Percentiles rank a stretch among this genome's conserved stretches.
These are phyloP conservation scores for Penicillium brevicompactum DNA, from an alignment of 2,329 filamentous ascomycete species.

Conservation along the genomic window DNA sequence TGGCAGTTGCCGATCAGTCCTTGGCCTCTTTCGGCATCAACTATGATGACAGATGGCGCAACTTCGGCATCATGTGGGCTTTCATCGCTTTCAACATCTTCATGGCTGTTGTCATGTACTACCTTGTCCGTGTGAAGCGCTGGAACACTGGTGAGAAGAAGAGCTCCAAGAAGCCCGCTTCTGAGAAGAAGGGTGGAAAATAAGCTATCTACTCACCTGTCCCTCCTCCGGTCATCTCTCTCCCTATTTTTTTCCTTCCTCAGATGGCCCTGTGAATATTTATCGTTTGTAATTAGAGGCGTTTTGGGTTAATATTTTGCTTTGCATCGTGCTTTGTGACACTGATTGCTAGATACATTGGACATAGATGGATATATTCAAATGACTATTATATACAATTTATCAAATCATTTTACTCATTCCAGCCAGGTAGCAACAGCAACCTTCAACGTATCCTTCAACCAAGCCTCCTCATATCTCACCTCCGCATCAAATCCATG, in stretches of 20 bases:
- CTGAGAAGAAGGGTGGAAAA: slow-evolving; percentile 16
- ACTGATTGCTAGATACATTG: background rate
- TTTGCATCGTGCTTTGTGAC: background rate
- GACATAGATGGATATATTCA: background rate
- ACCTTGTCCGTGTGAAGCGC: slow-evolving; percentile 39
- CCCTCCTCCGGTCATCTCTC: background rate
- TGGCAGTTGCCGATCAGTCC: slow-evolving; percentile 42
- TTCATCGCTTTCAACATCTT: slow-evolving; percentile 61
- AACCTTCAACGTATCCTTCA: slow-evolving; percentile 28
- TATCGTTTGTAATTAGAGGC: background rate
- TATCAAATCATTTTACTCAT: background rate
- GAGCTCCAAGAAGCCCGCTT: slow-evolving; percentile 7
- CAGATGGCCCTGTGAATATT: background rate
- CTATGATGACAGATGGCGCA: slow-evolving; percentile 65
- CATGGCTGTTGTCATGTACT: slow-evolving; percentile 49
- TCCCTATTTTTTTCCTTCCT: background rate
- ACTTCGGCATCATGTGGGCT: slow-evolving; percentile 65
- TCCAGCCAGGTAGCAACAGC: slow-evolving; percentile 32
- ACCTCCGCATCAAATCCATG: slow-evolving; percentile 40
- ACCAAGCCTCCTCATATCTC: slow-evolving; percentile 30
- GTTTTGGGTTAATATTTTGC: background rate
- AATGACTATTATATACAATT: background rate
- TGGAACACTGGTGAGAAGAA: slow-evolving; percentile 24
- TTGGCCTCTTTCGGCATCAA: slow-evolving; percentile 47
- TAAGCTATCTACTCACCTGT: background rate